Base-by-base conservation (phyloP, 805 yeast species). In the Metschnikowia dekortorum region DNA sequence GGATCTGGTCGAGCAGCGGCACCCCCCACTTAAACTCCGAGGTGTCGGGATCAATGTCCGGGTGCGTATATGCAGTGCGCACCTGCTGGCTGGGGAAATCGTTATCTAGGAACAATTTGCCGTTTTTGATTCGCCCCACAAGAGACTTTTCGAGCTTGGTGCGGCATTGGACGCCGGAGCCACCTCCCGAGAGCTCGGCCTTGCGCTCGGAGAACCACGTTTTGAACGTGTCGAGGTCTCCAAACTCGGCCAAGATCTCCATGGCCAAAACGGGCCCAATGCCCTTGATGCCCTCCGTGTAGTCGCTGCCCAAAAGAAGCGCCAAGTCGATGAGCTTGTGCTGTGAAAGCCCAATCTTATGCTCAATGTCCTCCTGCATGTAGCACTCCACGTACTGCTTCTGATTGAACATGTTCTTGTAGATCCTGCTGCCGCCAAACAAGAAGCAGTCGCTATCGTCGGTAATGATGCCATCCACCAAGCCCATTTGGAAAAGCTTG, bases 391-490 rank as follows among this genome's bases (percentile, higher is more conserved):
- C 98, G 65, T 83, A 91, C 57, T 87, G 85, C 60, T 89, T 87
- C 65, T 92, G 97, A 62, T 86, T 90, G 70, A 94, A 94, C 92
- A 94, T 85, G 67, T 94, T 92, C 57, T 90, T 86, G 67, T 92
- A 94, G 3, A 94, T 81, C 39, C 71, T 75, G 48, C 81, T 81
- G 1, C 96, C 96, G 0, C 98, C 98, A 73, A 94, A 94, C 35
- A 94, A 67, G 59, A 94, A 94, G 45, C 96, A 90, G 77, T 94
- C 99, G 57, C 96, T 89, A 72, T 94, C 99, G 68, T 94, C 99
- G 0, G 99, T 94, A 26, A 94, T 84, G 6, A 94, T 85, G 0
- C 99, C 99, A 66, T 94, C 98, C 4, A 92, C 97, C 16, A 94
- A 71, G 0, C 79, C 81, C 22, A 90, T 65, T n/a, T 67, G 62